Percentiles rank a stretch among this genome's conserved stretches.
phyloP scores from a whole-genome alignment of 257 asterid species.

The Plantago elongata region DNA sequence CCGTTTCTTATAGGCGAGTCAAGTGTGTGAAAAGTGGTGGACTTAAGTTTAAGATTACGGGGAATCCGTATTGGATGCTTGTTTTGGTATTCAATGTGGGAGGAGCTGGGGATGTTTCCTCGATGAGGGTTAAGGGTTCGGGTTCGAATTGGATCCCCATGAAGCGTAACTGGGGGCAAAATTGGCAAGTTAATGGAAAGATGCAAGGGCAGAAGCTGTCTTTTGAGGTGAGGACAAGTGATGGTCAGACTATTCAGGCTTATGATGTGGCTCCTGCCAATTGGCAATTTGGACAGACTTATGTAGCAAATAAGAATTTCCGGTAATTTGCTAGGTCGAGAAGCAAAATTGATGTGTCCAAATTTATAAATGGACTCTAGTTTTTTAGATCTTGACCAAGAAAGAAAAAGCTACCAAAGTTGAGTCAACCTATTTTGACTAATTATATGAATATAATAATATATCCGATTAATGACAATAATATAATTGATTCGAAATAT shows the following conservation, averaged over 20 bases:
- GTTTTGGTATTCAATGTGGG: slow-evolving; percentile 36
- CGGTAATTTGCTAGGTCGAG: background rate
- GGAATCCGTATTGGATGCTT: slow-evolving; percentile 27
- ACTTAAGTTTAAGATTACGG: slow-evolving; percentile 28
- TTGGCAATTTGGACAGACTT: slow-evolving; percentile 22
- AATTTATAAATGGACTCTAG: too few relatives aligned
- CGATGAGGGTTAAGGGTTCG: slow-evolving; percentile 22
- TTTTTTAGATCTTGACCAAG: too few relatives aligned
- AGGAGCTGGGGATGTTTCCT: slow-evolving; percentile 37
- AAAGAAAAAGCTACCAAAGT: too few relatives aligned
- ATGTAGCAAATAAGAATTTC: slow-evolving; percentile 17
- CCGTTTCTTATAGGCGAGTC: slow-evolving; percentile 25
- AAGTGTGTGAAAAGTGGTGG: slow-evolving; percentile 33
- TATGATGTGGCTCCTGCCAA: slow-evolving; percentile 14
- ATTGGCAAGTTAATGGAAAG: slow-evolving; percentile 21
- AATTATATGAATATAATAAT: too few relatives aligned
- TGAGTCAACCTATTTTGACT: too few relatives aligned
- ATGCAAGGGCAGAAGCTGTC: slow-evolving; percentile 20
- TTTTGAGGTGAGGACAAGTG: slow-evolving; percentile 22
- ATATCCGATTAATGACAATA: too few relatives aligned
- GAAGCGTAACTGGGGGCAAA: slow-evolving; percentile 39
- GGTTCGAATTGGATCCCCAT: slow-evolving; percentile 22
- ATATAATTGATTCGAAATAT: too few relatives aligned
- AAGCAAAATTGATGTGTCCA: too few relatives aligned
- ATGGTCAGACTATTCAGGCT: slow-evolving; percentile 13